Conservation (phyloP, 2,329 filamentous ascomycete genomes). For the Tolypocladium capitatum region DNA sequence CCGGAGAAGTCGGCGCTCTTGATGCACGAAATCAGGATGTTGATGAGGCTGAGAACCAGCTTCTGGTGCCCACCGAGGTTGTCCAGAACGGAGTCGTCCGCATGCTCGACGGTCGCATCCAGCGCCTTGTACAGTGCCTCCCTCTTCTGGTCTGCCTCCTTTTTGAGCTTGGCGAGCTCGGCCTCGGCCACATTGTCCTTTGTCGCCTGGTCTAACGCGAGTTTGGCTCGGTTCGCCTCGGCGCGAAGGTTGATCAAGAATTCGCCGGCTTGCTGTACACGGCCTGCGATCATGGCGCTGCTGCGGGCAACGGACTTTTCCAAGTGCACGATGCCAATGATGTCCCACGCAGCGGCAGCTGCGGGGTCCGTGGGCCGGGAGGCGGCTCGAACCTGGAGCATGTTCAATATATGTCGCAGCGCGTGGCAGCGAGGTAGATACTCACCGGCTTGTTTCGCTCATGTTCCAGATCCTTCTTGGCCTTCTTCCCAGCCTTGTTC, state of each 20-base stretch:
- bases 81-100: conserved; percentile 41
- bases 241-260: conserved; percentile 33
- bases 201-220: conserved; percentile 28
- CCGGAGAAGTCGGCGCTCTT: conserved; percentile 38
- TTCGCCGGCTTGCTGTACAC: conserved; percentile 38
- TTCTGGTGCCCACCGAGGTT: conserved; percentile 46
- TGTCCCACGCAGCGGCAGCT: conserved; percentile 39
- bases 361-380: conserved; percentile 30
- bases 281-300: conserved; percentile 27
- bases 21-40: conserved; percentile 40
- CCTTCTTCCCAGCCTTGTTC: conserved; percentile 32
- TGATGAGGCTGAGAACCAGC: conserved; percentile 40
- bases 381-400: conserved; percentile 24
- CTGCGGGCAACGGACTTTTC: conserved; percentile 25
- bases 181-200: conserved; percentile 27
- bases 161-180: conserved; percentile 24
- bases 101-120: conserved; percentile 39
- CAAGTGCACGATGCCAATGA: conserved; percentile 35
- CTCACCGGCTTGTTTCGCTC: conserved; percentile 26
- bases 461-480: conserved; percentile 27
- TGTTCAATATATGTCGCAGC: conserved; percentile 2
- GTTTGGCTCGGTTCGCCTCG: conserved; percentile 33
- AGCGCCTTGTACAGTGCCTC: conserved; percentile 37
- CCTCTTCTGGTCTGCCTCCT: conserved; percentile 29
- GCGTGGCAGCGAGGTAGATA: neutral